These are phyloP conservation scores for Punctularia strigosozonata DNA, from an alignment of 768 basidiomycete species.

Conservation along the genomic window DNA sequence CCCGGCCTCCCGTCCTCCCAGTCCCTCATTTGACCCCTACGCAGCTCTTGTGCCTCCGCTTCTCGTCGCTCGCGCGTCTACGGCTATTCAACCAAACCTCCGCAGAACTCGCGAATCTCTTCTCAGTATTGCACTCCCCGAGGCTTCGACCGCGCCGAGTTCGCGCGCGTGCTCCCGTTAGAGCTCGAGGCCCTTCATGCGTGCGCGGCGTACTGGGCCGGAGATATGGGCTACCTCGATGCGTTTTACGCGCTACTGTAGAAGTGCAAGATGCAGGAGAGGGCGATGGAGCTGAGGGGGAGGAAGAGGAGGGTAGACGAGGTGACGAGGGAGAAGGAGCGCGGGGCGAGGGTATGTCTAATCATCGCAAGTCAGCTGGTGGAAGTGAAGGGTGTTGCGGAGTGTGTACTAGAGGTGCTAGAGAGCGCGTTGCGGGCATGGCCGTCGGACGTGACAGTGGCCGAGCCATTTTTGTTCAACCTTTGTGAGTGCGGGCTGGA, in stretches of 20 bases:
- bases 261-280: constrained; percentile 34
- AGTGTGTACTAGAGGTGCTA: constrained; percentile 65
- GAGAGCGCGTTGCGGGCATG: constrained; percentile 51
- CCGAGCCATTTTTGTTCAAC: constrained; percentile 80
- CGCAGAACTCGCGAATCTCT: constrained; percentile 74
- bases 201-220: constrained; percentile 71
- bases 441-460: constrained; percentile 60
- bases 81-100: constrained; percentile 82
- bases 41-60: constrained; percentile 83
- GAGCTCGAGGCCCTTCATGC: constrained; percentile 58
- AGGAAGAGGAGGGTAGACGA: constrained; percentile 2
- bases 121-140: constrained; percentile 54
- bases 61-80: constrained; percentile 67
- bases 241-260: constrained; percentile 50
- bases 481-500: constrained; percentile 41
- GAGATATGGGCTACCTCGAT: constrained; percentile 75
- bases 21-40: no score
- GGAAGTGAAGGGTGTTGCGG: constrained; percentile 55
- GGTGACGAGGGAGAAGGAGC: no score
- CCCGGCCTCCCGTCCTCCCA: no score
- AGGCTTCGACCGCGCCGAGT: constrained; percentile 33
- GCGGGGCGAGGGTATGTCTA: constrained; percentile 60
- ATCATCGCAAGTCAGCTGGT: constrained; percentile 75
- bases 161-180: constrained; percentile 43
- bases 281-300: neutral